These are phyloP conservation scores for Danielia reshetovae DNA, from an alignment of 805 yeast species.

Conservation along the genomic window DNA sequence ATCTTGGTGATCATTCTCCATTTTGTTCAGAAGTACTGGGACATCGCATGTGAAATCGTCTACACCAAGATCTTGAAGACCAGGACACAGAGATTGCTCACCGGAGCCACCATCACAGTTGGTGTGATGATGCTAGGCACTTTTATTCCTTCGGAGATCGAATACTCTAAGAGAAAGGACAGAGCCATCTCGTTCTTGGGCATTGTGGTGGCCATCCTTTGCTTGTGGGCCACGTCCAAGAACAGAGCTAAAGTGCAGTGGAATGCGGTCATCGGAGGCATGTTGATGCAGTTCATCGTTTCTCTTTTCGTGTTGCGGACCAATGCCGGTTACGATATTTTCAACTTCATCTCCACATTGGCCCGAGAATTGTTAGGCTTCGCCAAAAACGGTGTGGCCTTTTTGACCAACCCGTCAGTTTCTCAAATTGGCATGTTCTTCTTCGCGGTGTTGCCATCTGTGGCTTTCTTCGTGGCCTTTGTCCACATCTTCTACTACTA, in stretches of 20 bases:
- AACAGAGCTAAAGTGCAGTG: constrained; percentile 46
- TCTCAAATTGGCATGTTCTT: constrained; percentile 45
- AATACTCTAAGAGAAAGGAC: constrained; percentile 45
- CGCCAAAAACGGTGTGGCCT: constrained; percentile 60
- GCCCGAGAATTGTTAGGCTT: constrained; percentile 55
- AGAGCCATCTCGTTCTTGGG: constrained; percentile 60
- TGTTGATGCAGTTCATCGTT: constrained; percentile 55
- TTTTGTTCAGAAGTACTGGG: constrained; percentile 20
- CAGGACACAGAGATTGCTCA: constrained; percentile 33
- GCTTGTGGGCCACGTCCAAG: constrained; percentile 43
- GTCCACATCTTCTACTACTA: constrained; percentile 57
- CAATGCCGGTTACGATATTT: constrained; percentile 55
- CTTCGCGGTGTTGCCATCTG: constrained; percentile 59
- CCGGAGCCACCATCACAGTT: constrained; percentile 43
- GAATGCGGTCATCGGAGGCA: constrained; percentile 58
- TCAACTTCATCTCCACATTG: constrained; percentile 54
- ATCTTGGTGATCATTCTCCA: constrained; percentile 14
- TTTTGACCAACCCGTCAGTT: constrained; percentile 42
- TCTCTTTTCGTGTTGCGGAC: constrained; percentile 62
- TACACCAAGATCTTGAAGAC: constrained; percentile 40
- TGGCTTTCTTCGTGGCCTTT: constrained; percentile 59
- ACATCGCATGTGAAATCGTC: constrained; percentile 26
- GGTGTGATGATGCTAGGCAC: constrained; percentile 52
- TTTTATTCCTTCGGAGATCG: constrained; percentile 46
- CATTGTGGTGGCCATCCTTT: constrained; percentile 41